phyloP scores from a whole-genome alignment of 495 filamentous ascomycete genomes.

The Xylaria acuta region DNA sequence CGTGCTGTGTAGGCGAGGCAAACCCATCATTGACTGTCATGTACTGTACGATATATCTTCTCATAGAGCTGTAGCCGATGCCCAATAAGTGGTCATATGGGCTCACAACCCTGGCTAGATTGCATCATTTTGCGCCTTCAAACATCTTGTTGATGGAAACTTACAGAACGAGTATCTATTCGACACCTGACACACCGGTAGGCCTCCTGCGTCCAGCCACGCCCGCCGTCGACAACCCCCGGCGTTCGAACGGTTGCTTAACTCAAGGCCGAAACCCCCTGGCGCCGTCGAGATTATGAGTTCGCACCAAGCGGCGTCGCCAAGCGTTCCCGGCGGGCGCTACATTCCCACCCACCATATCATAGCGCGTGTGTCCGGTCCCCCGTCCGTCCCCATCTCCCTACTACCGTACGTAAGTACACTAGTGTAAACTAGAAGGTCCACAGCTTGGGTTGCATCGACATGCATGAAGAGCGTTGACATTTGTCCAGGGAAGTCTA shows the following conservation, averaged over 20 bases:
- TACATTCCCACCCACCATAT: neutral
- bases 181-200: constrained; percentile 2
- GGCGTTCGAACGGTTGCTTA: constrained; percentile 1
- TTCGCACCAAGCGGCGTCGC: constrained; percentile 8
- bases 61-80: neutral
- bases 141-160: neutral
- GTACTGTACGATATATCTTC: constrained; percentile 9
- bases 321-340: neutral
- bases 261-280: constrained; percentile 5
- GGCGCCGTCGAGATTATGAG: constrained; percentile 1
- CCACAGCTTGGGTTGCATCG: constrained; percentile 15
- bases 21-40: neutral
- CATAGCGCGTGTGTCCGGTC: neutral
- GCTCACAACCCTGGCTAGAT: neutral
- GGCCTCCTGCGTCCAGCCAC: neutral
- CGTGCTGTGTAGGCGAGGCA: neutral
- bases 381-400: neutral
- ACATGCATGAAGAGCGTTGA: neutral
- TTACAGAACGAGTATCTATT: neutral
- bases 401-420: too few relatives aligned
- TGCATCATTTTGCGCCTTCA: neutral
- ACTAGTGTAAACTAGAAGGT: neutral
- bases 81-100: neutral
- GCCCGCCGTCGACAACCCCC: neutral
- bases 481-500: neutral